Conservation (phyloP, 2,329 filamentous ascomycete genomes). For the Curvularia sp. region DNA sequence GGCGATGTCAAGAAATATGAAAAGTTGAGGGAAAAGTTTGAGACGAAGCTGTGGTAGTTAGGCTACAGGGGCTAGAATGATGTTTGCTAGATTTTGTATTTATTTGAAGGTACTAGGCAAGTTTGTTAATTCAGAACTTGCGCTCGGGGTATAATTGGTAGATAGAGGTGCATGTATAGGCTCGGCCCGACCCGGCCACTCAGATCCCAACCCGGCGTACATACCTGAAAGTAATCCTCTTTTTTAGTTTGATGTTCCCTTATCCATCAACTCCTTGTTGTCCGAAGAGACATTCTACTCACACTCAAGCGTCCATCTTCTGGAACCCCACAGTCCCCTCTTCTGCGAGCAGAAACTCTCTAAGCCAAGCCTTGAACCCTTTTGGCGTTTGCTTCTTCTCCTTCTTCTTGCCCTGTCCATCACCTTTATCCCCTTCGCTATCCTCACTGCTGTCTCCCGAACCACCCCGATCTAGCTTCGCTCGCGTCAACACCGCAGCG, state of each 20-base stretch:
- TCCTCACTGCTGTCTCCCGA: background rate
- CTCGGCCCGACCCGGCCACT: too few relatives aligned
- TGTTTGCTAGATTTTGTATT: background rate
- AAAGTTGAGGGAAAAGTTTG: slow-evolving; percentile 59
- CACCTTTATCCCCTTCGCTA: background rate
- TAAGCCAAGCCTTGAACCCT: background rate
- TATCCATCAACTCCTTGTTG: too few relatives aligned
- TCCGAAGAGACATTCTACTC: background rate
- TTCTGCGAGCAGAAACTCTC: background rate
- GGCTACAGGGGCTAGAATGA: background rate
- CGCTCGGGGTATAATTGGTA: background rate
- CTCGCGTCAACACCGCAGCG: background rate
- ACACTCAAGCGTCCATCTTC: background rate
- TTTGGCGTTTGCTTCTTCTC: background rate
- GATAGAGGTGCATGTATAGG: background rate
- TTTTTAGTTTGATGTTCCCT: background rate
- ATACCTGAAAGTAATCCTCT: background rate
- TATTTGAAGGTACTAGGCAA: background rate
- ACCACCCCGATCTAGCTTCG: background rate
- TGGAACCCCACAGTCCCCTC: background rate
- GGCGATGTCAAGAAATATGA: slow-evolving; percentile 66
- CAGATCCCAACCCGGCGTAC: background rate
- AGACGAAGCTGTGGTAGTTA: slow-evolving; percentile 27
- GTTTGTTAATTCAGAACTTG: background rate
- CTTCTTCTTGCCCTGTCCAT: background rate